Evolutionary conservation across 2,329 filamentous ascomycete genomes (phyloP), one percentile per base, ranked within the genome.

Genomic region (Capronia epimyces): DNA sequence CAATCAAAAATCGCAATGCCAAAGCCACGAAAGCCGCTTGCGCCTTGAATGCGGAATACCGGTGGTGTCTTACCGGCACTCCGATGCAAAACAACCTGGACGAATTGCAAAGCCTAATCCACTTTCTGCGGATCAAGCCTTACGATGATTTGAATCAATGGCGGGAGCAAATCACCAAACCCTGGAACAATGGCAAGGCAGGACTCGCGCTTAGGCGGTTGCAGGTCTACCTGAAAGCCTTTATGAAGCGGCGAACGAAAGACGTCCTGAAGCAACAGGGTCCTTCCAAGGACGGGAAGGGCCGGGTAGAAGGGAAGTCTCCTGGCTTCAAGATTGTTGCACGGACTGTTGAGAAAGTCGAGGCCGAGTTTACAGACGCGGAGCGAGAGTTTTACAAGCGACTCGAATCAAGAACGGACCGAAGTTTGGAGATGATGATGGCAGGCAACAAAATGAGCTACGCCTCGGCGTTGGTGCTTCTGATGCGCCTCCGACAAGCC

Each of bases 241-340:
- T 95, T 71, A 98, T 98, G 93, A 95, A 97, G 73, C 84, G 93
- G n/a, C 83, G 93, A 36, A 97, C 90, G 7, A 98, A 98, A 69
- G 89, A 95, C 18, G 88, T 98, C n/a, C 73, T 98, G 54, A 95
- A 93, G 69, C 79, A 89, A 61, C 88, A 88, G 9, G 87, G 88
- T 84, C 86, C 21, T 87, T 87, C 31, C 83, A 85, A 52, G 21
- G 68, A 66, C 29, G 68, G 67, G 50, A 68, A 62, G 0, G 69
- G 69, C 3, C 32, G 20, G 6, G 74, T 78, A 43, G 74, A 76
- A 3, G 81, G 79, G 12, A 72, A 73, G 43, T 78, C 79, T 1
- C 79, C 81, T 1, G 83, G 83, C 1, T 96, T 98, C 74, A 88
- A 89, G 67, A 91, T 97, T 53, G 93, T 90, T 1, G 88, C 90